A percentile compares a stretch with the other conserved stretches of the same genome.
These are phyloP conservation scores for Sclerotinia nivalis DNA, from an alignment of 2,329 filamentous ascomycete genomes.

Conservation along the genomic window DNA sequence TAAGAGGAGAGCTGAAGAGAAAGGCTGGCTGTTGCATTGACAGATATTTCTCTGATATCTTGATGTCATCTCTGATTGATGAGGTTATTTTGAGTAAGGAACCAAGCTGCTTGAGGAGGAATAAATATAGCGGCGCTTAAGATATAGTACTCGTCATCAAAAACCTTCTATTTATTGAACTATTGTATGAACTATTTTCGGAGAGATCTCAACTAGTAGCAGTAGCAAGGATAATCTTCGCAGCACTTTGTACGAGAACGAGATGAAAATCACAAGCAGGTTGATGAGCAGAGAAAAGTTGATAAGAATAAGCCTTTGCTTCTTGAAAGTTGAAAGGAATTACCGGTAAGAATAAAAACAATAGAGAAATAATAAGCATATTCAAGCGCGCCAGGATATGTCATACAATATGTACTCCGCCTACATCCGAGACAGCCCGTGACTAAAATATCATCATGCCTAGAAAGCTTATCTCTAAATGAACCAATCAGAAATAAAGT, in stretches of 20 bases:
- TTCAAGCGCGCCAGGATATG: not conserved
- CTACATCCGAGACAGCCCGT: not conserved
- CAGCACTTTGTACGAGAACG: slow-evolving; percentile 5
- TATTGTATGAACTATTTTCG: slow-evolving; percentile 8
- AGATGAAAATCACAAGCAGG: not conserved
- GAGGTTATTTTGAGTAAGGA: not conserved
- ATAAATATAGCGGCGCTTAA: not conserved
- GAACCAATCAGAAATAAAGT: not conserved
- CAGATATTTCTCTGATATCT: slow-evolving; percentile 22
- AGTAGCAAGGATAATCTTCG: not conserved
- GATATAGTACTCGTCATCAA: slow-evolving; percentile 4
- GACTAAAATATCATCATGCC: not conserved
- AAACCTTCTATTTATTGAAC: slow-evolving; percentile 9
- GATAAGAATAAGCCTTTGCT: not conserved
- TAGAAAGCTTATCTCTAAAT: not conserved
- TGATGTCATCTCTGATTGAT: slow-evolving; percentile 10
- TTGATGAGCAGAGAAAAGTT: not conserved
- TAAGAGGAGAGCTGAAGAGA: slow-evolving; percentile 32
- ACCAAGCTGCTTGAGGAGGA: not conserved
- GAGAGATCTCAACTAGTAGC: not conserved
- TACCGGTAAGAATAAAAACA: too few species aligned
- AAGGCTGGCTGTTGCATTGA: slow-evolving; percentile 26
- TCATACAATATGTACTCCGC: not conserved
- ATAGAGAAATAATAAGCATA: not conserved
- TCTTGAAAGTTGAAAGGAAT: not conserved